Percentiles rank a stretch among this genome's conserved stretches.
Conservation (phyloP, 2,329 filamentous ascomycete genomes). For the Monilinia laxa region DNA sequence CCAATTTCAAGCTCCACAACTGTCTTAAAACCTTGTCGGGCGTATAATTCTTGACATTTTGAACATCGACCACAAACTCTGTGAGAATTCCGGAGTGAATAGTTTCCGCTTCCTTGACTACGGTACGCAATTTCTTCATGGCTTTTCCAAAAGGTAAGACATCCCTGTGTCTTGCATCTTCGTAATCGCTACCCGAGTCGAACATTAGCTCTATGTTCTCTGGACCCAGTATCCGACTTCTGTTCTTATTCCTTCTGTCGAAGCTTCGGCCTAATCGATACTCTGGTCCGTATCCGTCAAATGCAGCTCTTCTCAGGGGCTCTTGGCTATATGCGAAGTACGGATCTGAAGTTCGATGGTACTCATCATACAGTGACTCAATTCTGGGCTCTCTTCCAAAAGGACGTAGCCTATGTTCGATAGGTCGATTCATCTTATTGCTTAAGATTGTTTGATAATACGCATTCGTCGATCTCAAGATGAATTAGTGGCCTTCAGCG, state of each 20-base stretch:
- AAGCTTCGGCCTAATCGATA: neutral
- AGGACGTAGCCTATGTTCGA: slow-evolving; percentile 15
- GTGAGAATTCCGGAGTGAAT: slow-evolving; percentile 31
- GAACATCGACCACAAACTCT: slow-evolving; percentile 30
- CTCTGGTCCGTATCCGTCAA: slow-evolving; percentile 3
- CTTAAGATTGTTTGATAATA: neutral
- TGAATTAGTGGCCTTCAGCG: neutral
- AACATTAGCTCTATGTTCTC: neutral
- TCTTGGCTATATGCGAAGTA: slow-evolving; percentile 6
- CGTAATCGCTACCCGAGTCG: slow-evolving; percentile 8
- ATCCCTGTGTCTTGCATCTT: neutral
- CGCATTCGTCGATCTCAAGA: neutral
- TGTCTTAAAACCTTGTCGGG: slow-evolving; percentile 23
- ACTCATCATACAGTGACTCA: slow-evolving; percentile 16
- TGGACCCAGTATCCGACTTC: neutral
- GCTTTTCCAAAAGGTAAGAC: slow-evolving; percentile 23
- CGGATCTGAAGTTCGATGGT: neutral
- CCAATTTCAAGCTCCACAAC: slow-evolving; percentile 29
- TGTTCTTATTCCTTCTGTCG: neutral
- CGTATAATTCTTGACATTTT: slow-evolving; percentile 27
- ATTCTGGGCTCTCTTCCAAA: slow-evolving; percentile 13
- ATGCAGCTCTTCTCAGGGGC: neutral
- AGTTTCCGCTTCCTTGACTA: slow-evolving; percentile 28
- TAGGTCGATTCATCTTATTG: slow-evolving; percentile 18
- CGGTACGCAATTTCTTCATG: slow-evolving; percentile 24